These are phyloP conservation scores for Usnea hakonensis DNA, from an alignment of 495 filamentous ascomycete genomes.

Conservation along the genomic window DNA sequence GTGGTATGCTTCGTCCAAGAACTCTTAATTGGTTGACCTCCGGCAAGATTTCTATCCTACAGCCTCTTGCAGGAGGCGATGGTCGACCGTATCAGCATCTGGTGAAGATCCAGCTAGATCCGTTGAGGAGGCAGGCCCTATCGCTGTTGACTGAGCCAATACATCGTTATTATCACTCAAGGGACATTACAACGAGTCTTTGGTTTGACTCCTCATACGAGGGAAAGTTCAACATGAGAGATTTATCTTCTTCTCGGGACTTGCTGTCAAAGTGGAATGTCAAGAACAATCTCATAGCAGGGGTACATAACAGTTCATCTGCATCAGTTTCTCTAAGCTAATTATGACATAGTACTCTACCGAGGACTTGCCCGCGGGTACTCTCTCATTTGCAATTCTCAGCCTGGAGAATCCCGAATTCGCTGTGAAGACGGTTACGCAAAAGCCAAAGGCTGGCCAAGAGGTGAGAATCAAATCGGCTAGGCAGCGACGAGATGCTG, in stretches of 20 bases:
- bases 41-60: constrained; percentile 62
- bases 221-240: constrained; percentile 57
- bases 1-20: constrained; percentile 69
- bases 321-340: not conserved
- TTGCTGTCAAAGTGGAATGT: constrained; percentile 70
- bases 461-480: constrained; percentile 12
- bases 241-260: constrained; percentile 49
- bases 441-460: constrained; percentile 34
- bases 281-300: constrained; percentile 33
- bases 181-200: constrained; percentile 63
- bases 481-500: constrained; percentile 15
- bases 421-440: constrained; percentile 52
- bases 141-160: constrained; percentile 68
- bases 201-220: constrained; percentile 76
- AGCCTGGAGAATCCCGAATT: constrained; percentile 60
- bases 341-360: constrained; percentile 5
- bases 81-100: constrained; percentile 74
- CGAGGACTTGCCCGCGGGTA: constrained; percentile 25
- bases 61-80: constrained; percentile 74
- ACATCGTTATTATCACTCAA: constrained; percentile 70
- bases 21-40: constrained; percentile 74
- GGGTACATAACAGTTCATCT: constrained; percentile 5
- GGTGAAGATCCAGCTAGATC: constrained; percentile 60
- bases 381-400: constrained; percentile 40
- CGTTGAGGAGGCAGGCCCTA: constrained; percentile 65